A percentile compares a stretch with the other conserved stretches of the same genome.
Conservation (phyloP, 225 moss, liverwort and hornwort genomes). For the Neckera pumila region DNA sequence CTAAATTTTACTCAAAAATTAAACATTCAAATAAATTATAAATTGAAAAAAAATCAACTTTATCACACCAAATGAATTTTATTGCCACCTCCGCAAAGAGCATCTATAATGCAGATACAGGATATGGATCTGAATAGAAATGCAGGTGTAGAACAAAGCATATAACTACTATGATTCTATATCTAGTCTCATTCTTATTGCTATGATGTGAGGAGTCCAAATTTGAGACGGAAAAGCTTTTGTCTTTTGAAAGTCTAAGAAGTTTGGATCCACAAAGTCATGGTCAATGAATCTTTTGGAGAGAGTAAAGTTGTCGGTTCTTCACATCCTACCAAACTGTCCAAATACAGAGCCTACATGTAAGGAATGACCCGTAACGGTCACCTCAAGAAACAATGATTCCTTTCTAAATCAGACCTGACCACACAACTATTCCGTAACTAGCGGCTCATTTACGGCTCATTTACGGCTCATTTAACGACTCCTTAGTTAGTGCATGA, state of each 20-base stretch:
- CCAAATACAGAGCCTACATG: background rate
- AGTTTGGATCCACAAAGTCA: accelerated
- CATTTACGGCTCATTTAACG: accelerated
- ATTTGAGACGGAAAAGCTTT: accelerated
- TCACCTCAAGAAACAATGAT: too few species aligned
- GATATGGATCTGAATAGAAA: accelerated
- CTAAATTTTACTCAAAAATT: background rate
- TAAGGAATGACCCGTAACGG: accelerated
- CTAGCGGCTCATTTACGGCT: background rate
- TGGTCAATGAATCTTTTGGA: background rate
- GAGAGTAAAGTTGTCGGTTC: accelerated
- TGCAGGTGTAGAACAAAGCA: accelerated
- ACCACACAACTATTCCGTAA: accelerated
- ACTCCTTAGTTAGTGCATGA: accelerated
- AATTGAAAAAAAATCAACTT: background rate
- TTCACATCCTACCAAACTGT: background rate
- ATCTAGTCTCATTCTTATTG: too few species aligned
- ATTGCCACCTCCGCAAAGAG: too few species aligned
- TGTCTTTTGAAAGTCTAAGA: accelerated
- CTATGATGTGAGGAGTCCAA: too few species aligned
- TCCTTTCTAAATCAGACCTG: background rate
- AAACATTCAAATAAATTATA: background rate
- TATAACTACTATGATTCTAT: accelerated
- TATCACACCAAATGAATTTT: background rate
- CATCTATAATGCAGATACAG: accelerated